A percentile compares a stretch with the other conserved stretches of the same genome.
These are phyloP conservation scores for Grifola frondosa DNA, from an alignment of 1,284 basidiomycete genomes.

Conservation along the genomic window DNA sequence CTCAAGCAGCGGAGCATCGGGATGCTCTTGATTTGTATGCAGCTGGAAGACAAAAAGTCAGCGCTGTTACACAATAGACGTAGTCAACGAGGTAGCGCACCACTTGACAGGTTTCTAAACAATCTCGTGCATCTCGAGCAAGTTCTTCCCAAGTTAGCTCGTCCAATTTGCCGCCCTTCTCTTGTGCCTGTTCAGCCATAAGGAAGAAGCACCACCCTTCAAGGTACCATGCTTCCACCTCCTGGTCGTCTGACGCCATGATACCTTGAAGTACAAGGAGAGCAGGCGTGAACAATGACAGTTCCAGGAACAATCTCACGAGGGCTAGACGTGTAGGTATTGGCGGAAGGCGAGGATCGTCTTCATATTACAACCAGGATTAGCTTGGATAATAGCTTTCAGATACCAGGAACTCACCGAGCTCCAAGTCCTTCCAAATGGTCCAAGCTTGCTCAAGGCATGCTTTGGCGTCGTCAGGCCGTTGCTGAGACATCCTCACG, in stretches of 20 bases:
- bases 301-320: constrained; percentile 84
- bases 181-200: constrained; percentile 65
- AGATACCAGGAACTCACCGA: constrained; percentile 44
- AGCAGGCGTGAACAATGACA: constrained; percentile 68
- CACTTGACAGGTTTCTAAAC: constrained; percentile 78
- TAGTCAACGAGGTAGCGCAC: constrained; percentile 40
- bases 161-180: constrained; percentile 55
- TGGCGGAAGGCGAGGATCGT: constrained; percentile 71
- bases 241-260: constrained; percentile 82
- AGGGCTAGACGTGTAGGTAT: constrained; percentile 74
- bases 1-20: constrained; percentile 76
- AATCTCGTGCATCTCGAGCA: constrained; percentile 77
- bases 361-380: constrained; percentile 35
- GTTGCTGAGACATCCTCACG: constrained; percentile 86
- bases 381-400: background rate
- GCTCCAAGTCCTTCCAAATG: constrained; percentile 73
- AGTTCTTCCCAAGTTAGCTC: constrained; percentile 77
- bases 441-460: constrained; percentile 72
- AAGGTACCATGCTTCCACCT: constrained; percentile 93
- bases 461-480: constrained; percentile 77
- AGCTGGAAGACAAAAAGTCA: constrained; percentile 48
- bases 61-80: constrained; percentile 3
- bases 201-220: constrained; percentile 93
- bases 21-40: constrained; percentile 69
- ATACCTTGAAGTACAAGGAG: constrained; percentile 78